Evolutionary conservation across 257 asterid species (phyloP).

Genomic region (Eucommia ulmoides): DNA sequence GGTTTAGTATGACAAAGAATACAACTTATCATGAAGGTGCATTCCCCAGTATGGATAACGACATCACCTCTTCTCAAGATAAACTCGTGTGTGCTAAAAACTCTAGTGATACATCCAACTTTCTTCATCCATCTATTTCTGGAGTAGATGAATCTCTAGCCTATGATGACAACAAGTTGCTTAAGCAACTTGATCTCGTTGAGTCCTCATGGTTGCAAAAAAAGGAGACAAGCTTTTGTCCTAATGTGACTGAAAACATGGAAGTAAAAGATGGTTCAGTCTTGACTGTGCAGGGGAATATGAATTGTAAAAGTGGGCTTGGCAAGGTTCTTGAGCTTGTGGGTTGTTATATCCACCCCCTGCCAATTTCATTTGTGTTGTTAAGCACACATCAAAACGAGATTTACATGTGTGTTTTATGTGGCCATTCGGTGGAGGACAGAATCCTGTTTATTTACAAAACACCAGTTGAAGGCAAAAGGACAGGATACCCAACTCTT

Average conservation of each 20-base stretch:
- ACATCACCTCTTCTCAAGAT: neutral
- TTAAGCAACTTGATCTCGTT: constrained; percentile 15
- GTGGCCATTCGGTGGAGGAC: constrained; percentile 38
- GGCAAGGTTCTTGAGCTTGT: constrained; percentile 33
- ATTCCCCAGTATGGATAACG: constrained; percentile 2
- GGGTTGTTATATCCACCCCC: constrained; percentile 58
- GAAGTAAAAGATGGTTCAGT: constrained; percentile 23
- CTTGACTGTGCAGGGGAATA: constrained; percentile 14
- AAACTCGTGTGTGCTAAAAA: neutral
- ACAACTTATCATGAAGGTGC: neutral
- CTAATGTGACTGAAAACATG: constrained; percentile 17
- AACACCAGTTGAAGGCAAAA: constrained; percentile 36
- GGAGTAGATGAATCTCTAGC: constrained; percentile 22
- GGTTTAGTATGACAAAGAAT: neutral
- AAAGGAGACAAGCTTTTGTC: constrained; percentile 15
- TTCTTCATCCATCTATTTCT: constrained; percentile 12
- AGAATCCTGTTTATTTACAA: constrained; percentile 55
- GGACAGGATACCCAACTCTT: constrained; percentile 57
- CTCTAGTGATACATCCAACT: constrained; percentile 7
- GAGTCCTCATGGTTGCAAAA: constrained; percentile 25
- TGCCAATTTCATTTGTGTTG: constrained; percentile 58
- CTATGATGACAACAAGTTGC: constrained; percentile 12
- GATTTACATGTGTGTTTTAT: constrained; percentile 50
- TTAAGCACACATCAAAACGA: constrained; percentile 41
- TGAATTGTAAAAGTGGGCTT: constrained; percentile 20